A percentile compares a stretch with the other conserved stretches of the same genome.
These are phyloP conservation scores for Argentina anserina DNA, from an alignment of 306 rosid genomes.

Conservation along the genomic window DNA sequence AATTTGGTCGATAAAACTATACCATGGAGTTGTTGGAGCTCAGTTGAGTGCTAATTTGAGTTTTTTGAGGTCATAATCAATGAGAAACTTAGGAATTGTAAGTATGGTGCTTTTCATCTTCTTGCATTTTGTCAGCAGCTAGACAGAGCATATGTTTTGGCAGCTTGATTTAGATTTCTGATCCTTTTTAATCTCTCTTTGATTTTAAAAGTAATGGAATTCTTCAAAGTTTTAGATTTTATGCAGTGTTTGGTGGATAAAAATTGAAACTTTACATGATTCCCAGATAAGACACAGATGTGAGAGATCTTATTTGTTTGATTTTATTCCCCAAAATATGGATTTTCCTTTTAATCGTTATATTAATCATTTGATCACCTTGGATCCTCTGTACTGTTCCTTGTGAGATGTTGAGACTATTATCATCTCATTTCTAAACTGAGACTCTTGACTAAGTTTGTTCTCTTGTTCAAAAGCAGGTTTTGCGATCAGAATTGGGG, in stretches of 20 bases:
- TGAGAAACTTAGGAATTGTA: slow-evolving; percentile 8
- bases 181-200: slow-evolving; percentile 14
- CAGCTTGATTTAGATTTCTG: slow-evolving; percentile 34
- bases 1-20: slow-evolving; percentile 27
- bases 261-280: slow-evolving; percentile 2
- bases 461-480: slow-evolving; percentile 29
- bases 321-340: background rate
- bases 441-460: slow-evolving; percentile 18
- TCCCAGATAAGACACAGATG: background rate
- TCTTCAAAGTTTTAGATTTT: slow-evolving; percentile 19
- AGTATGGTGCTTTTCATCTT: slow-evolving; percentile 25
- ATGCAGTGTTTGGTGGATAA: slow-evolving; percentile 21
- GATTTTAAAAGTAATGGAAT: slow-evolving; percentile 18
- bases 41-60: slow-evolving; percentile 38
- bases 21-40: slow-evolving; percentile 41
- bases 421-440: background rate
- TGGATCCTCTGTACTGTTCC: slow-evolving; percentile 9
- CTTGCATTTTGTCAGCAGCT: slow-evolving; percentile 39
- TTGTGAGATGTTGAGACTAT: background rate
- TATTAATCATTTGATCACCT: slow-evolving; percentile 2
- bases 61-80: slow-evolving; percentile 14
- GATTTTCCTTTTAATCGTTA: background rate
- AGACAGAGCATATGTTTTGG: slow-evolving; percentile 33
- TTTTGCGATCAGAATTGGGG: slow-evolving; percentile 22
- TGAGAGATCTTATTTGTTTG: slow-evolving; percentile 5